Conservation (phyloP, 2,329 filamentous ascomycete genomes). For the Stemphylium vesicarium region DNA sequence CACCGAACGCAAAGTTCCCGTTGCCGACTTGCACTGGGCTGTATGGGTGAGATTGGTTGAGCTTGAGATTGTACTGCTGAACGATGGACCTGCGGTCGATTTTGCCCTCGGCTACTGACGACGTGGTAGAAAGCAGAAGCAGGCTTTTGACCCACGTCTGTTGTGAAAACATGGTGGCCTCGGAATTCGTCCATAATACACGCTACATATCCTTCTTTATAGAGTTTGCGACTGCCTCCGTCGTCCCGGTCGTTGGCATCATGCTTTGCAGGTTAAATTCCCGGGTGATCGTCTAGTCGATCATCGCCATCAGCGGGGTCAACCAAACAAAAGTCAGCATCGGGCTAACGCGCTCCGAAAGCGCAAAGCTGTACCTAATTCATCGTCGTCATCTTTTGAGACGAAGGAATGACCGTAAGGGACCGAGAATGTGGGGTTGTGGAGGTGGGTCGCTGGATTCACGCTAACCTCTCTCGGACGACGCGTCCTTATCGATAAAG, state of each 20-base stretch:
- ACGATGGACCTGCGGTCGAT: conserved; percentile 42
- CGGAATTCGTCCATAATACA: not conserved
- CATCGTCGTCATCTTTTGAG: not conserved
- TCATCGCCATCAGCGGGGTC: conserved; percentile 25
- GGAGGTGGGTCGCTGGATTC: not conserved
- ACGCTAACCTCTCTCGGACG: conserved; percentile 2
- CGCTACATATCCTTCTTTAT: conserved; percentile 8
- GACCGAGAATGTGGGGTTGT: conserved; percentile 1
- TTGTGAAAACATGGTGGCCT: conserved; percentile 13
- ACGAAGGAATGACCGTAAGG: not conserved
- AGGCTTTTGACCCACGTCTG: conserved; percentile 5
- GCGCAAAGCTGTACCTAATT: not conserved
- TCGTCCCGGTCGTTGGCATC: conserved; percentile 11
- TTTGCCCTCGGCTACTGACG: conserved; percentile 13
- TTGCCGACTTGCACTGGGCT: conserved; percentile 61
- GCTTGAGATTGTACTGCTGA: conserved; percentile 54
- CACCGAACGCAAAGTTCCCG: conserved; percentile 57
- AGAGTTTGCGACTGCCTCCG: not conserved
- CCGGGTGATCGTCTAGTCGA: conserved; percentile 29
- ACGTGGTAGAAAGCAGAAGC: conserved; percentile 5
- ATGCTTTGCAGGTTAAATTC: conserved; percentile 31
- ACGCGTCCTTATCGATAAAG: conserved; percentile 35
- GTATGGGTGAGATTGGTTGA: conserved; percentile 56
- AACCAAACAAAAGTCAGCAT: conserved; percentile 12
- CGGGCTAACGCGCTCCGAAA: conserved; percentile 23